Base-by-base conservation (phyloP, 331 rosid genomes). In the Pyrus hybrid region DNA sequence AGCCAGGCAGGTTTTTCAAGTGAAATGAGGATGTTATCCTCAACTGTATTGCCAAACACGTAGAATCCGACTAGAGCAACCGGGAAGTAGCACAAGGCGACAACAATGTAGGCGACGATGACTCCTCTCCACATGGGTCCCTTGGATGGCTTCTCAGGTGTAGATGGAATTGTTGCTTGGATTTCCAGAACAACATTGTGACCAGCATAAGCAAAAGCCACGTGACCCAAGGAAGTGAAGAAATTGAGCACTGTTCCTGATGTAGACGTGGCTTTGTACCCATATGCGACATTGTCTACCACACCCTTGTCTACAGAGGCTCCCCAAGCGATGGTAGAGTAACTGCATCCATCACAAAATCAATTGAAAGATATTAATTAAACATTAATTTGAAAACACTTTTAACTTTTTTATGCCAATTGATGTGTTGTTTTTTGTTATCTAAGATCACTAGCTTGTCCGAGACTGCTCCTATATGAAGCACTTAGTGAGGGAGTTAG, bases 51-150 rank as follows among this genome's bases (percentile, higher is more conserved):
- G 6, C 99, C 99, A 76, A 86, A 94, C 20, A 89, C 67, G 76
- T 83, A 90, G 51, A 73, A 94, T 25, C 99, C 99, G 14, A 94
- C 16, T 5, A 94, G 71, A 74, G 97, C 97, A 74, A 94, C 99
- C 1, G 99, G 97, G 85, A 94, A 92, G 86, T 94, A 94, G 80
- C 99, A 94, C 84, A 94, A 23, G 71, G 97, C 99, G 30, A 94
- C 96, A 49, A 90, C 68, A 61, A 94, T 89, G 29, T 94, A 92
- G 43, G 99, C 97, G 14, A 90, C 87, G 7, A 94, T 0, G 12
- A 92, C 96, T 68, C 99, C 99, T 88, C 8, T 87, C 99, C 99
- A 94, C 99, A 94, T 94, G 5, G 99, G 97, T 33, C 89, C 96
- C 80, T 94, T 94, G 1, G 99, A 94, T 54, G 99, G 99, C 81